Conservation (phyloP, 345 rosid species). For the Heritiera littoralis region DNA sequence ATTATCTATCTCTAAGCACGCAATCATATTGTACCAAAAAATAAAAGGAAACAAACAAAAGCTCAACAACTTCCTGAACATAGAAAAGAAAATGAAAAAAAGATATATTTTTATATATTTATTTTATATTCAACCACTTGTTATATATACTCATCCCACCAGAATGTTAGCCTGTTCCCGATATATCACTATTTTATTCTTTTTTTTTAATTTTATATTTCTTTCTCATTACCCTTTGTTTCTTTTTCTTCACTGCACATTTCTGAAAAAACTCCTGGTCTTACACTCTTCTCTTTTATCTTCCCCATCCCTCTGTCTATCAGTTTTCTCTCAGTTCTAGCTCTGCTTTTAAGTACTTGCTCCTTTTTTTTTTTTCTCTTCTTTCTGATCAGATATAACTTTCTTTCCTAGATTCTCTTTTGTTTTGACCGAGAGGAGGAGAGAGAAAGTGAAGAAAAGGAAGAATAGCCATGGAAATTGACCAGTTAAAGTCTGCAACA, state of each 20-base stretch:
- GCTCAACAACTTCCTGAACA: background rate
- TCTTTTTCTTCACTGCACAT: slow-evolving; percentile 35
- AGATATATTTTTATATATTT: background rate
- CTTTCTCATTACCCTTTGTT: slow-evolving; percentile 13
- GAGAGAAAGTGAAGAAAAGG: background rate
- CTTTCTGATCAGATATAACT: background rate
- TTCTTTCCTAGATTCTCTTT: background rate
- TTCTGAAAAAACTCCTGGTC: slow-evolving; percentile 49
- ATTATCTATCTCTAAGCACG: background rate
- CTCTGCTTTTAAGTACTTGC: slow-evolving; percentile 18
- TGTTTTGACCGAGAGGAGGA: background rate
- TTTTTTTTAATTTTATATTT: background rate
- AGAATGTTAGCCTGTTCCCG: slow-evolving; percentile 37
- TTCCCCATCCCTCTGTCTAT: slow-evolving; percentile 44
- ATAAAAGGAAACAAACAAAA: slow-evolving; percentile 17
- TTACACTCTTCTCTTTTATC: slow-evolving; percentile 34
- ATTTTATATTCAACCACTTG: slow-evolving; percentile 24
- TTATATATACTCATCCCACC: slow-evolving; percentile 22
- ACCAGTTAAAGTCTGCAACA: slow-evolving; percentile 35
- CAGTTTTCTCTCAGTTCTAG: slow-evolving; percentile 15
- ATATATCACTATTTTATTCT: slow-evolving; percentile 28
- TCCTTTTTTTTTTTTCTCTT: background rate
- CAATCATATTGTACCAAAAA: background rate
- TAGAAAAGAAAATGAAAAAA: background rate
- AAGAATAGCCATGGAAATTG: slow-evolving; percentile 41